Evolutionary conservation across 2,329 filamentous ascomycete species (phyloP).

Genomic region (Cladosporium halotolerans): DNA sequence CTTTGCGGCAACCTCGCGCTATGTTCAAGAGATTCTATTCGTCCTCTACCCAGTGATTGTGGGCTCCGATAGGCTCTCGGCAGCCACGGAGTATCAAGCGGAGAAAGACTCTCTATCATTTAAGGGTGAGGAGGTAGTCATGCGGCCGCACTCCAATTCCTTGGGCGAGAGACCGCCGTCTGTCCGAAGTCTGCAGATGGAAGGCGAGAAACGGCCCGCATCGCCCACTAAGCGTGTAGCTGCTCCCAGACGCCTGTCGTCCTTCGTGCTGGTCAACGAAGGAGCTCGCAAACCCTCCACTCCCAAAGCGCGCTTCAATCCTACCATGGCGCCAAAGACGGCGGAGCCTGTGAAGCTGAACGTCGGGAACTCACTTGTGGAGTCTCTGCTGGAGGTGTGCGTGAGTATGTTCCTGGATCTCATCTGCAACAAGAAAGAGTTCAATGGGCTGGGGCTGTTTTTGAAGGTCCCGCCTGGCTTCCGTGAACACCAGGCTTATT

Average conservation of each 20-base stretch:
- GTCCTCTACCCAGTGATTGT: constrained; percentile 84
- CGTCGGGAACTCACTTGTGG: constrained; percentile 64
- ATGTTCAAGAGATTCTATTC: constrained; percentile 70
- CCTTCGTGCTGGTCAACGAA: constrained; percentile 80
- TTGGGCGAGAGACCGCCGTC: constrained; percentile 55
- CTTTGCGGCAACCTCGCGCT: constrained; percentile 72
- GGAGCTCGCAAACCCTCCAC: constrained; percentile 54
- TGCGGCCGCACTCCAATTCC: constrained; percentile 64
- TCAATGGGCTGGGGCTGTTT: constrained; percentile 78
- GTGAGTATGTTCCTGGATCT: constrained; percentile 80
- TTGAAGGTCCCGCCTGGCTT: constrained; percentile 87
- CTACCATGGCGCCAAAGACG: constrained; percentile 52
- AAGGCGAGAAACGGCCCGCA: constrained; percentile 40
- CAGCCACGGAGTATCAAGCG: constrained; percentile 82
- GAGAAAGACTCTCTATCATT: constrained; percentile 75
- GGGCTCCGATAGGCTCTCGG: constrained; percentile 73
- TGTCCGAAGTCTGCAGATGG: constrained; percentile 59
- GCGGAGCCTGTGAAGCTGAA: constrained; percentile 44
- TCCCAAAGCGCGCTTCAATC: constrained; percentile 57
- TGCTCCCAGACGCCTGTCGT: constrained; percentile 72
- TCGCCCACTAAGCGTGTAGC: constrained; percentile 44
- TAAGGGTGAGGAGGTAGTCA: constrained; percentile 77
- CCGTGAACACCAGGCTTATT: constrained; percentile 89
- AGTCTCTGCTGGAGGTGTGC: constrained; percentile 70
- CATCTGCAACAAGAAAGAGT: constrained; percentile 79